These are phyloP conservation scores for Cutaneotrichosporon spelunceum DNA, from an alignment of 1,284 basidiomycete genomes.

Conservation along the genomic window DNA sequence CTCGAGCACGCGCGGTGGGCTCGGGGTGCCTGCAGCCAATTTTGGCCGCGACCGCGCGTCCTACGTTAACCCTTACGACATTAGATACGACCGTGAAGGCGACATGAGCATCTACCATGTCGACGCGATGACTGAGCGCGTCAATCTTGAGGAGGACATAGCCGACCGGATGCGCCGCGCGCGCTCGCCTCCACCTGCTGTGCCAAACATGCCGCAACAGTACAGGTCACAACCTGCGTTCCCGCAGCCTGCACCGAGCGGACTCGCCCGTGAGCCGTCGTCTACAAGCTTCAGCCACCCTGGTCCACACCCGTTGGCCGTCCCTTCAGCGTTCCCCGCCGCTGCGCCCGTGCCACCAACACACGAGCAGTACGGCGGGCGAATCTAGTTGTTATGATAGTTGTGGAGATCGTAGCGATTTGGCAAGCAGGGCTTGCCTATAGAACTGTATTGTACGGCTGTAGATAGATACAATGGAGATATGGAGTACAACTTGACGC, in stretches of 20 bases:
- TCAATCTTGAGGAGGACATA: constrained; percentile 17
- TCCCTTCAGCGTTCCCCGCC: constrained; percentile 15
- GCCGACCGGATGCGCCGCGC: constrained; percentile 1
- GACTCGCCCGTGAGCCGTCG: constrained; percentile 13
- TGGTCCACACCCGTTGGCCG: constrained; percentile 2
- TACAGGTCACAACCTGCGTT: constrained; percentile 4
- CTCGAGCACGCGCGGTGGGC: neutral
- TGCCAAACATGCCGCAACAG: neutral
- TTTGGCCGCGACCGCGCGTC: constrained; percentile 13
- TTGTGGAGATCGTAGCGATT: neutral
- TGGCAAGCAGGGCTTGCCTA: neutral
- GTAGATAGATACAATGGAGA: neutral
- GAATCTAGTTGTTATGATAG: neutral
- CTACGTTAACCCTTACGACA: constrained; percentile 38
- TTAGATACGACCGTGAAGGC: constrained; percentile 27
- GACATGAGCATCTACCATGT: constrained; percentile 36
- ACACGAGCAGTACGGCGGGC: neutral
- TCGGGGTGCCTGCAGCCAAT: neutral
- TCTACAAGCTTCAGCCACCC: constrained; percentile 12
- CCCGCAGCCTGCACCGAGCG: constrained; percentile 11
- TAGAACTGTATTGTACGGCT: neutral
- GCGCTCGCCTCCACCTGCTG: neutral
- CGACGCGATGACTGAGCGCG: constrained; percentile 21
- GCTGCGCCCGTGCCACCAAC: neutral
- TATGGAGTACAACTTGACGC: neutral